phyloP scores from a whole-genome alignment of 768 basidiomycete species.

The Naganishia onofrii region DNA sequence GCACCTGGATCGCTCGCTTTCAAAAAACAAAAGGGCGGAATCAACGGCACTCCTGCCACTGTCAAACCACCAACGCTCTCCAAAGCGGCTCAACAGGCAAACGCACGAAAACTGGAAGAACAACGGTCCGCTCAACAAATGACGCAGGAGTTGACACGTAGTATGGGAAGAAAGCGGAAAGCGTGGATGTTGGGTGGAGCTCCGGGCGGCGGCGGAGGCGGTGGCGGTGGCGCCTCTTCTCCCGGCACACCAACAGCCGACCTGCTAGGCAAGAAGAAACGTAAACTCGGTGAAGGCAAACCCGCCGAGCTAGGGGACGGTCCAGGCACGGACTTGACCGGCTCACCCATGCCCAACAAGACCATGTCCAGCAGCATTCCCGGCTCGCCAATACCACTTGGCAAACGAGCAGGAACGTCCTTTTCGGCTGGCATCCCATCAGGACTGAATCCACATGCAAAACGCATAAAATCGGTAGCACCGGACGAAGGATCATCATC shows the following conservation, averaged over 20 bases:
- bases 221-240: background rate
- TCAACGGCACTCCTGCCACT: background rate
- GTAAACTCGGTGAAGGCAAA: slow-evolving; percentile 10
- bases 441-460: slow-evolving; percentile 19
- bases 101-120: slow-evolving; percentile 23
- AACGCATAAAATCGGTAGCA: slow-evolving; percentile 12
- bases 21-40: slow-evolving; percentile 1
- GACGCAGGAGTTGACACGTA: slow-evolving; percentile 21
- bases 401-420: background rate
- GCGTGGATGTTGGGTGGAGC: slow-evolving; percentile 24
- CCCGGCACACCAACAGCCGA: slow-evolving; percentile 10
- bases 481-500: slow-evolving; percentile 2
- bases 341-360: background rate
- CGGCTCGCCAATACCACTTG: slow-evolving; percentile 5
- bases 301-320: background rate
- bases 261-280: slow-evolving; percentile 10
- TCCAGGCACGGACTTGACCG: background rate
- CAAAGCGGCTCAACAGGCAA: slow-evolving; percentile 22
- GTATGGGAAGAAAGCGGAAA: slow-evolving; percentile 16
- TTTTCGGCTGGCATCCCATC: slow-evolving; percentile 6
- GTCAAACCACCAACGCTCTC: slow-evolving; percentile 15
- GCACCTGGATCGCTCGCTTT: background rate
- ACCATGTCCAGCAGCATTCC: background rate
- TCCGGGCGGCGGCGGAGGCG: background rate
- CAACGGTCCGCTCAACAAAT: slow-evolving; percentile 22